Conservation (phyloP, 306 rosid genomes). For the Prosopis cineraria region DNA sequence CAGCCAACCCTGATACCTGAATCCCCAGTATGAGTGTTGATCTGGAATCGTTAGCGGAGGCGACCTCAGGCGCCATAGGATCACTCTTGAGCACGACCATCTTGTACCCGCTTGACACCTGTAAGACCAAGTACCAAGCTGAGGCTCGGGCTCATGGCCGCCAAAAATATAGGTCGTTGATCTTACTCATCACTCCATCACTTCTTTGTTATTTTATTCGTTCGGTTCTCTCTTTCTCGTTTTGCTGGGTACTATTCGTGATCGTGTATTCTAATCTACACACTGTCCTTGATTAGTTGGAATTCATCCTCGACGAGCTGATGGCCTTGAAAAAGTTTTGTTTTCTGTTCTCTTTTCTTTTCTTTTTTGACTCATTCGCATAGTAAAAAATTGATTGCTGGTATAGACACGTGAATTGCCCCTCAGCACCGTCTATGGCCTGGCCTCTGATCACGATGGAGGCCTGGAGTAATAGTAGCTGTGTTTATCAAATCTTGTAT, state of each 20-base stretch:
- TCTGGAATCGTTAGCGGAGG: slow-evolving; percentile 94
- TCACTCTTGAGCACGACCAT: slow-evolving; percentile 89
- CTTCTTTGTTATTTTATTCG: background rate
- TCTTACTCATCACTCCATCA: background rate
- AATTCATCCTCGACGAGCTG: background rate
- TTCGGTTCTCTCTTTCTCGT: background rate
- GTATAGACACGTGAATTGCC: background rate
- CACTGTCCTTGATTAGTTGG: background rate
- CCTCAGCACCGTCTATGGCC: background rate
- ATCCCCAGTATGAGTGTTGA: slow-evolving; percentile 59
- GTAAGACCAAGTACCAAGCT: slow-evolving; percentile 94
- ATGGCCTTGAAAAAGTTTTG: background rate
- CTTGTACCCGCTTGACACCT: slow-evolving; percentile 92
- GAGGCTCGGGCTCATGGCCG: slow-evolving; percentile 73
- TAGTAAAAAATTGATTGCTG: background rate
- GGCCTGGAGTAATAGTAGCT: background rate
- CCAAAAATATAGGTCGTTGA: slow-evolving; percentile 67
- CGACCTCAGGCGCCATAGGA: slow-evolving; percentile 97
- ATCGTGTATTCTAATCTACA: background rate
- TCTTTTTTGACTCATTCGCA: background rate
- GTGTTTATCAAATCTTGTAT: background rate
- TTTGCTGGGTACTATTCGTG: background rate
- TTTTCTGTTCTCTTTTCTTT: background rate
- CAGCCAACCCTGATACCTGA: background rate
- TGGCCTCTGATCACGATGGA: background rate